phyloP scores from a whole-genome alignment of 2,329 filamentous ascomycete species.

The Aspergillus fischeri region DNA sequence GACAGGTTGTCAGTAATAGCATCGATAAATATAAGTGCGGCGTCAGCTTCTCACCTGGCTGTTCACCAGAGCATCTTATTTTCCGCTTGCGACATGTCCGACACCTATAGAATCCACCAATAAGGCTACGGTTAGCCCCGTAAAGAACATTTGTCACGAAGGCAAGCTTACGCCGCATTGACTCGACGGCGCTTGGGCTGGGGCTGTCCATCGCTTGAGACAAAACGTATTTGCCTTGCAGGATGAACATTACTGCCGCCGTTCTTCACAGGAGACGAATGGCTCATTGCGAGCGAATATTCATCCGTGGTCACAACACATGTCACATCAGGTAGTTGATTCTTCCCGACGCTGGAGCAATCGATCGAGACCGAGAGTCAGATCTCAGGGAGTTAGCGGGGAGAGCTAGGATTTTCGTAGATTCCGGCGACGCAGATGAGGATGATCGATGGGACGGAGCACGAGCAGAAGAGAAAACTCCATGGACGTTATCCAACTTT shows the following conservation, averaged over 20 bases:
- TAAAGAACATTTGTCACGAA: slow-evolving; percentile 7
- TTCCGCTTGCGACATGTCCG: slow-evolving; percentile 72
- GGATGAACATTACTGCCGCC: slow-evolving; percentile 27
- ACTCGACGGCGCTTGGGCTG: slow-evolving; percentile 75
- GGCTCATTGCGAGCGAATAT: slow-evolving; percentile 37
- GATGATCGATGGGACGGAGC: slow-evolving; percentile 14
- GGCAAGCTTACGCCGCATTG: slow-evolving; percentile 63
- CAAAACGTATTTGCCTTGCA: slow-evolving; percentile 63
- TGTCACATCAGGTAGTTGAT: slow-evolving; percentile 30
- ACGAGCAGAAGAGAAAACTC: slow-evolving; percentile 15
- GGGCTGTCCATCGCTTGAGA: slow-evolving; percentile 76
- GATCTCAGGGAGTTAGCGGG: slow-evolving; percentile 8
- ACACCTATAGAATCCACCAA: slow-evolving; percentile 48
- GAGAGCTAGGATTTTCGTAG: slow-evolving; percentile 1
- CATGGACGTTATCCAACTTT: slow-evolving; percentile 19
- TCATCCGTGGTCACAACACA: slow-evolving; percentile 34
- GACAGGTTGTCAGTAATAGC: background rate
- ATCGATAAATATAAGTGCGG: background rate
- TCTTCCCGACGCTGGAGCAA: slow-evolving; percentile 6
- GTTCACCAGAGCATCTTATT: slow-evolving; percentile 70
- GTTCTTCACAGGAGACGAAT: slow-evolving; percentile 35
- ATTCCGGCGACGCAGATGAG: slow-evolving; percentile 9
- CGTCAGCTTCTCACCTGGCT: slow-evolving; percentile 45
- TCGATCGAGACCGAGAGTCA: slow-evolving; percentile 7
- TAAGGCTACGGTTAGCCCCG: background rate